Percentiles rank a stretch among this genome's conserved stretches.
phyloP scores from a whole-genome alignment of 2,329 filamentous ascomycete genomes.

The Trichoderma gracile region DNA sequence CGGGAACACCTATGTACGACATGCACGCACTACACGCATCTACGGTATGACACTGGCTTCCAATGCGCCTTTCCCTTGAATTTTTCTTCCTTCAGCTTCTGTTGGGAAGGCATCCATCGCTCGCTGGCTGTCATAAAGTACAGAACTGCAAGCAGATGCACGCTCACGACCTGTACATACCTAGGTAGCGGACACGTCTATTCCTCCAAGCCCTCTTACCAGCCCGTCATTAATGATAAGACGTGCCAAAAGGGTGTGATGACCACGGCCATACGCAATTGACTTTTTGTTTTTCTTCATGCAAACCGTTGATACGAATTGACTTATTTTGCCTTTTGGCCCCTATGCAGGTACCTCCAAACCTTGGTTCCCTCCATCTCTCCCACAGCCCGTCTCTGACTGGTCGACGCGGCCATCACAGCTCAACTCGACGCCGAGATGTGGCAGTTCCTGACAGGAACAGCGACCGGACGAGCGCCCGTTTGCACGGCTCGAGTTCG shows the following conservation, averaged over 20 bases:
- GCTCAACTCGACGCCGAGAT: background rate
- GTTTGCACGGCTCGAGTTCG: background rate
- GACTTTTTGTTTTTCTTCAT: background rate
- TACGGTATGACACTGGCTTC: background rate
- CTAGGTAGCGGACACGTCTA: too few relatives aligned
- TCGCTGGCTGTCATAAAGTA: background rate
- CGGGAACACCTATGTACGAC: background rate
- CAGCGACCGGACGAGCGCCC: conserved; percentile 7
- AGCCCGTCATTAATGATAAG: background rate
- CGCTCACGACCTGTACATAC: too few relatives aligned
- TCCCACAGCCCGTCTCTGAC: conserved; percentile 7
- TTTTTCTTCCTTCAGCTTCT: background rate
- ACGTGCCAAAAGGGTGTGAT: background rate
- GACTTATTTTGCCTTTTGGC: background rate
- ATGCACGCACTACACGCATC: background rate
- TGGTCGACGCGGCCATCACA: background rate
- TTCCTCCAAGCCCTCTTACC: too few relatives aligned
- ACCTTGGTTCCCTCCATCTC: background rate
- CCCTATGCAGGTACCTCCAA: conserved; percentile 18
- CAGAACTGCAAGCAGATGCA: background rate
- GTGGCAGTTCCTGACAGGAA: background rate
- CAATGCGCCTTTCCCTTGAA: too few relatives aligned
- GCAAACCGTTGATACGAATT: background rate
- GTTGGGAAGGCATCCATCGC: background rate
- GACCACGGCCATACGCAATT: conserved; percentile 2